phyloP scores from a whole-genome alignment of 345 rosid genomes.

The Aethionema arabicum region DNA sequence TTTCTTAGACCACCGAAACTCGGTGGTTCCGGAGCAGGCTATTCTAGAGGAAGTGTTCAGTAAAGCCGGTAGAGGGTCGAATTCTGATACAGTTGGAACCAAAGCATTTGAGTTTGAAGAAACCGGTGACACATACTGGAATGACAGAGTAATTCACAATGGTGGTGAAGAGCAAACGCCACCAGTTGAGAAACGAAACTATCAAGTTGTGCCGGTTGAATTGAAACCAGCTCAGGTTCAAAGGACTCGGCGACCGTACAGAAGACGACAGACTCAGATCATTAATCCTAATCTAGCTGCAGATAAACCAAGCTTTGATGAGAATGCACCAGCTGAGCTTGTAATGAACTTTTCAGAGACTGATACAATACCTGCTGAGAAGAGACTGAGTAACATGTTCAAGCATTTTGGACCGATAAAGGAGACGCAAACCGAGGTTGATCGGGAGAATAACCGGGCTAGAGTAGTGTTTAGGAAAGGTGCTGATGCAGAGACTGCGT shows the following conservation, averaged over 20 bases:
- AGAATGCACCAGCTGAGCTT: slow-evolving; percentile 73
- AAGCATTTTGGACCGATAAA: slow-evolving; percentile 73
- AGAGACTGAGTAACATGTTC: slow-evolving; percentile 76
- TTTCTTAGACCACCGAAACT: slow-evolving; percentile 82
- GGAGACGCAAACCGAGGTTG: slow-evolving; percentile 75
- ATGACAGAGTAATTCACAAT: slow-evolving; percentile 79
- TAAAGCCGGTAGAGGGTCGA: slow-evolving; percentile 52
- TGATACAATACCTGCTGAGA: slow-evolving; percentile 72
- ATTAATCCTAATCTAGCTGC: slow-evolving; percentile 31
- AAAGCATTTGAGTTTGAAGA: slow-evolving; percentile 94
- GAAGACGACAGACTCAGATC: slow-evolving; percentile 57
- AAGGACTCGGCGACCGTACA: slow-evolving; percentile 56
- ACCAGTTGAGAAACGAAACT: slow-evolving; percentile 43
- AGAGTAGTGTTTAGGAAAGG: slow-evolving; percentile 79
- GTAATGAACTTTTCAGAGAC: slow-evolving; percentile 68
- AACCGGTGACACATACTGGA: slow-evolving; percentile 93
- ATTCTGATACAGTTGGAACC: slow-evolving; percentile 44
- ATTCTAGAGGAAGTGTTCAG: slow-evolving; percentile 39
- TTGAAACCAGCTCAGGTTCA: slow-evolving; percentile 51
- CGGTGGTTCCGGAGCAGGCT: slow-evolving; percentile 45
- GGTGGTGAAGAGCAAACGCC: slow-evolving; percentile 86
- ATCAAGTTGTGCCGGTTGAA: slow-evolving; percentile 54
- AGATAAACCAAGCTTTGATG: slow-evolving; percentile 58
- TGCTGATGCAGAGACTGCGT: slow-evolving; percentile 79
- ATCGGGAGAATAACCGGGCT: slow-evolving; percentile 69